Evolutionary conservation across 768 basidiomycete genomes (phyloP).

Genomic region (Tylopilus felleus): DNA sequence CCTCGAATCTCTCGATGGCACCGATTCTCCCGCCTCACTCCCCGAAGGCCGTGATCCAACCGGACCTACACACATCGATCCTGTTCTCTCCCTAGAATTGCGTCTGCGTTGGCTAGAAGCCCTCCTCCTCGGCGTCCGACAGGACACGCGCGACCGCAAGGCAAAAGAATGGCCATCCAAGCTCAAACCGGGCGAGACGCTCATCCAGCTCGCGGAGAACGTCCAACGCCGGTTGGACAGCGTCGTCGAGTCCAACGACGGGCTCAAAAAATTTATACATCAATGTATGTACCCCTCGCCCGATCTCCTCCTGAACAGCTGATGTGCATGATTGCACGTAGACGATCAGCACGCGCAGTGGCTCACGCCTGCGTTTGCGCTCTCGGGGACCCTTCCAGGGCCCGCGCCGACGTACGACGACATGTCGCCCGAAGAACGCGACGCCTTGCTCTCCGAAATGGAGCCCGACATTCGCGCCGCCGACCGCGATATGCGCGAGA

Average conservation of each 20-base stretch:
- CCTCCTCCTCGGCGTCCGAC: slow-evolving; percentile 62
- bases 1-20: slow-evolving; percentile 22
- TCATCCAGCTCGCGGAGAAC: slow-evolving; percentile 57
- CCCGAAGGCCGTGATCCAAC: slow-evolving; percentile 6
- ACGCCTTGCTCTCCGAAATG: slow-evolving; percentile 72
- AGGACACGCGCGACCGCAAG: slow-evolving; percentile 42
- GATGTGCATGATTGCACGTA: slow-evolving; percentile 22
- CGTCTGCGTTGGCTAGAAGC: slow-evolving; percentile 80
- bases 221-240: slow-evolving; percentile 55
- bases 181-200: slow-evolving; percentile 50
- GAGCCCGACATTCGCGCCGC: slow-evolving; percentile 81
- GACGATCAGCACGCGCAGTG: slow-evolving; percentile 76
- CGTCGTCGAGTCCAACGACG: slow-evolving; percentile 66
- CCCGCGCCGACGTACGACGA: slow-evolving; percentile 53
- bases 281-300: slow-evolving; percentile 51
- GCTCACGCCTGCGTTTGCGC: slow-evolving; percentile 71
- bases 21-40: slow-evolving; percentile 13
- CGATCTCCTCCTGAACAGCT: not conserved
- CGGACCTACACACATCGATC: slow-evolving; percentile 43
- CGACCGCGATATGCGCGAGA: slow-evolving; percentile 78
- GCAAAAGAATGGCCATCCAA: slow-evolving; percentile 33
- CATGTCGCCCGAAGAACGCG: slow-evolving; percentile 66
- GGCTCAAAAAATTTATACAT: slow-evolving; percentile 69
- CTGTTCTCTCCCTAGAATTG: slow-evolving; percentile 67
- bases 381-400: slow-evolving; percentile 57